Percentiles rank a stretch among this genome's conserved stretches.
Conservation (phyloP, 306 rosid species). For the Cyclanthera cordifolia region DNA sequence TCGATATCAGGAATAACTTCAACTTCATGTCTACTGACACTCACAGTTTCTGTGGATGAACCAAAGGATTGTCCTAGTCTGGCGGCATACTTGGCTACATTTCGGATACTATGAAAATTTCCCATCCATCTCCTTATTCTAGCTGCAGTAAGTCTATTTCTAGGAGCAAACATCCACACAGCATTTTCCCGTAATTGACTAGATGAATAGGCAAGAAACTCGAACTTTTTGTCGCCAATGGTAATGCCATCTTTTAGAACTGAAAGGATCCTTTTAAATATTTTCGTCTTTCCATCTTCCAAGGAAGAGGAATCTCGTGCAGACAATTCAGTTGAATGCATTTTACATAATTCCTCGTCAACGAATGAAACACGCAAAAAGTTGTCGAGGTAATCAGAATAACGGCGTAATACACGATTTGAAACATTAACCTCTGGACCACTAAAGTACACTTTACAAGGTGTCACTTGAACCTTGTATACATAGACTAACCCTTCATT, state of each 20-base stretch:
- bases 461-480: constrained; percentile 64
- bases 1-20: constrained; percentile 47
- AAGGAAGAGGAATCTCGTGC: constrained; percentile 27
- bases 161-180: constrained; percentile 82
- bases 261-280: constrained; percentile 54
- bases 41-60: constrained; percentile 73
- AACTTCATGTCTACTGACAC: constrained; percentile 32
- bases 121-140: constrained; percentile 63
- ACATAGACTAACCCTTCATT: constrained; percentile 61
- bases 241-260: constrained; percentile 48
- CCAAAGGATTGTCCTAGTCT: constrained; percentile 84
- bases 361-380: constrained; percentile 82
- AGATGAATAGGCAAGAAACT: constrained; percentile 79
- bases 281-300: constrained; percentile 34
- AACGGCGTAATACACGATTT: constrained; percentile 64
- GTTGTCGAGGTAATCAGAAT: constrained; percentile 30
- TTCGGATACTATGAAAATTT: constrained; percentile 43
- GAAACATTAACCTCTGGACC: constrained; percentile 84
- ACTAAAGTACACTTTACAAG: constrained; percentile 47
- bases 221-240: constrained; percentile 62
- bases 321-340: constrained; percentile 55
- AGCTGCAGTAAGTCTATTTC: constrained; percentile 26
- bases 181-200: constrained; percentile 80
- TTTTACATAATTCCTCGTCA: constrained; percentile 61
- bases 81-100: constrained; percentile 92